Conservation (phyloP, 208 protist genomes). For the Leishmania mexicana region DNA sequence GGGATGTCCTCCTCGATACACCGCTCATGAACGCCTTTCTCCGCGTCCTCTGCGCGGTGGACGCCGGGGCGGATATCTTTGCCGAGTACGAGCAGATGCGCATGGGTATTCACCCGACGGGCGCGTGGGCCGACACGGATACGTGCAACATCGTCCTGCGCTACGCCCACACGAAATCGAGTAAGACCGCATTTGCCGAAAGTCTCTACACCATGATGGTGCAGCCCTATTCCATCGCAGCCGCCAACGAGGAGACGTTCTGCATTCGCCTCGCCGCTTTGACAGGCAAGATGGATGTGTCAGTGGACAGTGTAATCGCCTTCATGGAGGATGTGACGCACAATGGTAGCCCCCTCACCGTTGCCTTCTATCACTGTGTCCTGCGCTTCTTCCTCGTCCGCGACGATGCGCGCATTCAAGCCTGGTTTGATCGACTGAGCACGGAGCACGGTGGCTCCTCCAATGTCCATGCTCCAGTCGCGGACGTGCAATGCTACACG, state of each 20-base stretch:
- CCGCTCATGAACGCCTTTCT: slow-evolving; percentile 81
- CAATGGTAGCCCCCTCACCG: slow-evolving; percentile 13
- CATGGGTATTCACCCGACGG: slow-evolving; percentile 65
- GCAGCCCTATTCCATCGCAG: slow-evolving; percentile 42
- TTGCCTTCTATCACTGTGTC: slow-evolving; percentile 58
- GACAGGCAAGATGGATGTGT: slow-evolving; percentile 29
- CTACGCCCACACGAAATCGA: slow-evolving; percentile 40
- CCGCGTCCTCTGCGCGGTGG: slow-evolving; percentile 58
- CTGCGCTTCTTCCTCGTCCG: slow-evolving; percentile 50
- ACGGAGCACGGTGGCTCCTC: neutral
- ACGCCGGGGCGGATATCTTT: slow-evolving; percentile 41
- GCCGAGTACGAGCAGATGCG: slow-evolving; percentile 66
- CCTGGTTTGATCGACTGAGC: slow-evolving; percentile 56
- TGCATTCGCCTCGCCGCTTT: slow-evolving; percentile 64
- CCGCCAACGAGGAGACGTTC: slow-evolving; percentile 74
- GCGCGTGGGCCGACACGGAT: slow-evolving; percentile 60
- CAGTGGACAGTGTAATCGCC: slow-evolving; percentile 31
- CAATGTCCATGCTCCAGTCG: slow-evolving; percentile 3
- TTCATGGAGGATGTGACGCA: slow-evolving; percentile 23
- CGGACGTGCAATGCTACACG: slow-evolving; percentile 61
- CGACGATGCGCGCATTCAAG: slow-evolving; percentile 47
- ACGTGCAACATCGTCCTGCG: slow-evolving; percentile 78
- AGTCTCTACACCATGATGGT: slow-evolving; percentile 23
- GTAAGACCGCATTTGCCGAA: slow-evolving; percentile 20
- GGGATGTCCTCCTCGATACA: slow-evolving; percentile 50